phyloP scores from a whole-genome alignment of 2,329 filamentous ascomycete genomes.

The Mollisiaceae sp. region DNA sequence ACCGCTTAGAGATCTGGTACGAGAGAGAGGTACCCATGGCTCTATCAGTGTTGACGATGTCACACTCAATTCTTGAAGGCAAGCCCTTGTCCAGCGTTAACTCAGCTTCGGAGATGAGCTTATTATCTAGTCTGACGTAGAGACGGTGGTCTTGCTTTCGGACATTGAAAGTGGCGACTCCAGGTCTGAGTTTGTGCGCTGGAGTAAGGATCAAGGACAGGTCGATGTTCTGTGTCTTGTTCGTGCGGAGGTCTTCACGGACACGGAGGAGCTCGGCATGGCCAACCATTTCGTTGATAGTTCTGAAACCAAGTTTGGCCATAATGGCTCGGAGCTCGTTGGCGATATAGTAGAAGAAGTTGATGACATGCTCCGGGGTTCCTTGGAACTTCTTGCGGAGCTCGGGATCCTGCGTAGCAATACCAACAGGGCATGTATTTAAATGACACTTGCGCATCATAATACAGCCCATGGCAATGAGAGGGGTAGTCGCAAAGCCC shows the following conservation, averaged over 20 bases:
- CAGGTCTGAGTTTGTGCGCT: conserved; percentile 92
- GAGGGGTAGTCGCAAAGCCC: conserved; percentile 91
- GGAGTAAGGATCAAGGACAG: conserved; percentile 91
- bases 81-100: conserved; percentile 93
- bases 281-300: conserved; percentile 97
- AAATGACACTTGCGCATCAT: conserved; percentile 75
- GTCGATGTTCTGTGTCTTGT: conserved; percentile 92
- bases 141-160: conserved; percentile 97
- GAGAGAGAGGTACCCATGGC: conserved; percentile 92
- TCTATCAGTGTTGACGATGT: conserved; percentile 95
- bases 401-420: conserved; percentile 94
- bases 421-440: conserved; percentile 89
- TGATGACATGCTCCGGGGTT: conserved; percentile 94
- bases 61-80: conserved; percentile 91
- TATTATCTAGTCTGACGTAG: conserved; percentile 93
- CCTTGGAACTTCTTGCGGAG: conserved; percentile 92
- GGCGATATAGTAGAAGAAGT: conserved; percentile 92
- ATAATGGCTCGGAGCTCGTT: conserved; percentile 97
- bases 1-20: conserved; percentile 93
- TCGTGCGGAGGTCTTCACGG: conserved; percentile 83
- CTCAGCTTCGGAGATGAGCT: conserved; percentile 94
- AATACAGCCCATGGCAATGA: conserved; percentile 97
- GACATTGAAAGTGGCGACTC: conserved; percentile 95
- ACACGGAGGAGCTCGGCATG: conserved; percentile 86
- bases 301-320: conserved; percentile 93